Base-by-base conservation (phyloP, 2,329 filamentous ascomycete genomes). In the Botryotinia calthae region DNA sequence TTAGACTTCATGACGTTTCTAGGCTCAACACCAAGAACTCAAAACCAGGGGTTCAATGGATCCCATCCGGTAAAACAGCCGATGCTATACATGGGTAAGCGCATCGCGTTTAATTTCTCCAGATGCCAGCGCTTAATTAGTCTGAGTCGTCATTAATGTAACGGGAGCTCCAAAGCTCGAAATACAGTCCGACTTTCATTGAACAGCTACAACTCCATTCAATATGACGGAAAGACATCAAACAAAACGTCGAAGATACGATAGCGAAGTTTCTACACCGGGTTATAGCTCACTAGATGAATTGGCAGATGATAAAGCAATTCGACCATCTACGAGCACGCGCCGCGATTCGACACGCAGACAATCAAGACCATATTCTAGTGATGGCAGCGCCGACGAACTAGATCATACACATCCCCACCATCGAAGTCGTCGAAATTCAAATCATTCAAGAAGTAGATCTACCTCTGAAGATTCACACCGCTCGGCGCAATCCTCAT, bases 221-320 rank as follows among this genome's bases (percentile, higher is more conserved):
- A 37, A 54, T 34, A 73, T 77, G 34, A 65, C 73, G 20, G 73
- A 72, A n/a, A 40, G 56, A 40, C 51, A 71, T 1, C 80, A 80
- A 71, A 71, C 79, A 18, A 62, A 69, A 62, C 74, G 79, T n/a
- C 75, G 79, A 40, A 72, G 78, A 48, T 80, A 80, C 67, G 84
- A 83, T 71, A 84, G 82, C 76, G 78, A 80, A 68, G 81, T 80
- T 68, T 81, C 82, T 77, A 82, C 82, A 14, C 82, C 82, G 16
- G 80, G 81, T 51, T 84, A 85, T 77, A 83, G 82, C 73, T 85
- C 83, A 48, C 84, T 87, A 12, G 85, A 87, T 74, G 85, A 86
- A 71, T 70, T 77, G 46, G 75, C 56, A 34, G 75, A 77, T 12
- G 63, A 79, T 83, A 74, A 81, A 79, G 46, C 80, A 76, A 74